A percentile compares a stretch with the other conserved stretches of the same genome.
Conservation (phyloP, 345 rosid species). For the Eucalyptus melliodora region DNA sequence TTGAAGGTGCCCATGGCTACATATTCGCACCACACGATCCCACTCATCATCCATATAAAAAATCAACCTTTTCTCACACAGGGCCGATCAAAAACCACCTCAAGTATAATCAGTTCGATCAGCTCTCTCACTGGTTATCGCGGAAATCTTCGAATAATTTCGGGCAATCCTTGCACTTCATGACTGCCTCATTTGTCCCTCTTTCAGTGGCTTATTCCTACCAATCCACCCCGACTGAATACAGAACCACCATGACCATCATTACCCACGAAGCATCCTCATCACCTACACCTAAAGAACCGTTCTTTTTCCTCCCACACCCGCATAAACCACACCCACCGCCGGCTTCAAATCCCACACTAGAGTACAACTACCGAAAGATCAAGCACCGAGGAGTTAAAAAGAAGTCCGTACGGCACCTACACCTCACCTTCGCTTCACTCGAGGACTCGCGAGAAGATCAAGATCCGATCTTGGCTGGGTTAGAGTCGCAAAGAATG, state of each 20-base stretch:
- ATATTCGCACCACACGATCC: not conserved
- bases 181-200: not conserved
- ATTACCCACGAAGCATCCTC: not conserved
- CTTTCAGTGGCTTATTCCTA: not conserved
- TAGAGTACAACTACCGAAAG: not conserved
- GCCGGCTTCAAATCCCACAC: not conserved
- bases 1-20: not conserved
- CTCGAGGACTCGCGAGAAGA: not conserved
- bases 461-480: not conserved
- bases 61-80: not conserved
- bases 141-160: fast-evolving
- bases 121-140: not conserved
- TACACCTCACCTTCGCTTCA: not conserved
- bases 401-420: not conserved
- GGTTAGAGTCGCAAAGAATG: not conserved
- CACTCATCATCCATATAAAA: not conserved
- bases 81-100: not conserved
- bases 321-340: not conserved
- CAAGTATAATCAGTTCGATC: not conserved
- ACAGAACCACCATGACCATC: not conserved
- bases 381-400: not conserved
- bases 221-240: not conserved
- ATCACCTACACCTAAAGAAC: not conserved
- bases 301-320: not conserved
- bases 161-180: not conserved